Base-by-base conservation (phyloP, 345 rosid species). In the Aquilaria malaccensis region DNA sequence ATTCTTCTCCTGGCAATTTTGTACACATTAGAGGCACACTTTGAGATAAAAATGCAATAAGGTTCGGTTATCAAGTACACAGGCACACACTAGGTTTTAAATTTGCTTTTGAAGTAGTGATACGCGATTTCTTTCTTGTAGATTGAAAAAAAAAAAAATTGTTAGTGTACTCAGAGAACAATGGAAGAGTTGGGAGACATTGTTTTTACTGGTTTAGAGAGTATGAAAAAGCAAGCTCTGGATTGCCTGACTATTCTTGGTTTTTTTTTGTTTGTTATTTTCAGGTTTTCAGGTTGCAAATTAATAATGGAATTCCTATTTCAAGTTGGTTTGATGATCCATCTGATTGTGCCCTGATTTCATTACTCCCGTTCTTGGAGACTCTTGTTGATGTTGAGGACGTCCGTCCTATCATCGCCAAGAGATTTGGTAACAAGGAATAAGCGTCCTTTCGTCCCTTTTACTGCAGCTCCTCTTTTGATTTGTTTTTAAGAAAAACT, bases 251-350 rank as follows among this genome's bases (percentile, higher is more conserved):
- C 63, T 54, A 43, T 60, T 58, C 33, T 54, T 49, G 52, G 64
- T 30, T 50, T 60, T 14, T 66, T 66, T 6, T 52, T 59, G 59
- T 60, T 59, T 56, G 49, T 59, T 64, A 68, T 48, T 83, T 83
- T 72, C 84, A 90, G 96, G 95, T 86, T 60, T 90, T 84, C 86
- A 85, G 88, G 75, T 78, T 88, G 88, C 99, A 94, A 77, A 81
- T 88, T 65, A 82, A 85, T 77, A 94, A 94, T 53, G 99, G 95
- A 71, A 94, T 90, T 73, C 99, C 99, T 50, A 94, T 94, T 63
- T 80, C 81, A 84, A 94, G 99, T 79, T 90, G 97, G 99, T 90
- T 81, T 48, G 83, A 82, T 75, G 99, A 94, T 71, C 87, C 92
- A 67, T 78, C 79, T n/a, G 99, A 94, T 82, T 71, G 79, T 65